These are phyloP conservation scores for Saturnispora galanensis DNA, from an alignment of 805 yeast species.

Conservation along the genomic window DNA sequence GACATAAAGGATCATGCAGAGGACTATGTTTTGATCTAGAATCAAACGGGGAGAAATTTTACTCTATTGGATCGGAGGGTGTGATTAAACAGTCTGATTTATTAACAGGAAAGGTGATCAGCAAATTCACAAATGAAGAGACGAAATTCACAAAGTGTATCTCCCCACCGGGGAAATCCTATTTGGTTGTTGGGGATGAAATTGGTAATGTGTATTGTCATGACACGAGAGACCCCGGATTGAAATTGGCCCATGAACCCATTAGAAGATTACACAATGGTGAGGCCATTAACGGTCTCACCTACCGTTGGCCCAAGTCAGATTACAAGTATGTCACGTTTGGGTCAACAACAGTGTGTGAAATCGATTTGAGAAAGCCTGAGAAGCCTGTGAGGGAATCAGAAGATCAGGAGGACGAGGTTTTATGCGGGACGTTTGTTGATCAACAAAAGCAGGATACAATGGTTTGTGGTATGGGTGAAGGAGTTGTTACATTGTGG, in stretches of 20 bases:
- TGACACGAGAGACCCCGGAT: constrained; percentile 42
- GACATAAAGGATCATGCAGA: constrained; percentile 87
- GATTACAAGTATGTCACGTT: constrained; percentile 70
- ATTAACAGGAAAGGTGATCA: constrained; percentile 64
- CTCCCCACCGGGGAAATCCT: constrained; percentile 37
- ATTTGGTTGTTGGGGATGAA: constrained; percentile 57
- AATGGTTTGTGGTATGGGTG: constrained; percentile 76
- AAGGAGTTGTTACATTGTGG: constrained; percentile 86
- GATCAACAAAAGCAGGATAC: constrained; percentile 45
- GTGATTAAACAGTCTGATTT: constrained; percentile 66
- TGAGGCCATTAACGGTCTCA: constrained; percentile 67
- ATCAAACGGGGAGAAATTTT: constrained; percentile 43
- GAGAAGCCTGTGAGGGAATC: constrained; percentile 49
- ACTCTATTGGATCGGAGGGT: constrained; percentile 71
- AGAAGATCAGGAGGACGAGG: constrained; percentile 91
- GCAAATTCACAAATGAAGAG: constrained; percentile 30
- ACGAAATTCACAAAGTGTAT: constrained; percentile 32
- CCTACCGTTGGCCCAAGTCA: constrained; percentile 59
- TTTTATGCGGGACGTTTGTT: constrained; percentile 63
- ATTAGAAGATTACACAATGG: constrained; percentile 59
- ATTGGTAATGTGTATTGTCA: constrained; percentile 55
- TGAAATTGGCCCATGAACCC: constrained; percentile 32
- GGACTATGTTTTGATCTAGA: constrained; percentile 52
- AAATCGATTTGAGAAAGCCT: constrained; percentile 62
- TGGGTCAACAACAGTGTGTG: constrained; percentile 75